A percentile compares a stretch with the other conserved stretches of the same genome.
Evolutionary conservation across 2,329 filamentous ascomycete species (phyloP).

Genomic region (Periconia digitata): DNA sequence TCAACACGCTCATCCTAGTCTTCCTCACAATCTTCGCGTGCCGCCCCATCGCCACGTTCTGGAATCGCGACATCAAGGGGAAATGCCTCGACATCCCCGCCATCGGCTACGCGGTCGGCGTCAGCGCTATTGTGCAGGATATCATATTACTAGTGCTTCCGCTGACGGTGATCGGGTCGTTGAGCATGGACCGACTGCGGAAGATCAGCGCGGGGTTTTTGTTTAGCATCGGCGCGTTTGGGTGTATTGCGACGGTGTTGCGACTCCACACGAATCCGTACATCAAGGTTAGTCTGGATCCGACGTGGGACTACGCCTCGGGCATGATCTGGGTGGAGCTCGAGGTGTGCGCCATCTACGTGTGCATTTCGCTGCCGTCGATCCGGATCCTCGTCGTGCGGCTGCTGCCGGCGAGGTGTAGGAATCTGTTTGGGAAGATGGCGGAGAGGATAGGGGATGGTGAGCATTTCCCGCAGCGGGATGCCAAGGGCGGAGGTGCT

Average conservation of each 20-base stretch:
- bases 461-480: no score
- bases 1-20: slow-evolving; percentile 19
- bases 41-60: slow-evolving; percentile 24
- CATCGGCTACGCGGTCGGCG: slow-evolving; percentile 24
- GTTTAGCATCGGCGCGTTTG: slow-evolving; percentile 33
- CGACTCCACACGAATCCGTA: slow-evolving; percentile 21
- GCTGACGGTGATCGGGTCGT: slow-evolving; percentile 19
- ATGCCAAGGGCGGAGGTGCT: background rate
- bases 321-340: slow-evolving; percentile 28
- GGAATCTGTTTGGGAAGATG: background rate
- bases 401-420: slow-evolving; percentile 11
- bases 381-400: slow-evolving; percentile 21
- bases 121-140: slow-evolving; percentile 26
- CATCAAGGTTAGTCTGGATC: slow-evolving; percentile 27
- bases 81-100: slow-evolving; percentile 24
- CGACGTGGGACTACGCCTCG: slow-evolving; percentile 29
- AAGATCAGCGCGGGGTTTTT: slow-evolving; percentile 27
- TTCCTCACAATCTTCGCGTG: slow-evolving; percentile 26
- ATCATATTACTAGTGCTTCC: slow-evolving; percentile 27
- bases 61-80: slow-evolving; percentile 27
- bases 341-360: slow-evolving; percentile 23
- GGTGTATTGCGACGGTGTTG: slow-evolving; percentile 28
- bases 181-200: slow-evolving; percentile 23
- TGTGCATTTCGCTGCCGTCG: slow-evolving; percentile 27
- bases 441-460: no score